Conservation (phyloP, 495 filamentous ascomycete genomes). For the Penicillium robsamsonii region DNA sequence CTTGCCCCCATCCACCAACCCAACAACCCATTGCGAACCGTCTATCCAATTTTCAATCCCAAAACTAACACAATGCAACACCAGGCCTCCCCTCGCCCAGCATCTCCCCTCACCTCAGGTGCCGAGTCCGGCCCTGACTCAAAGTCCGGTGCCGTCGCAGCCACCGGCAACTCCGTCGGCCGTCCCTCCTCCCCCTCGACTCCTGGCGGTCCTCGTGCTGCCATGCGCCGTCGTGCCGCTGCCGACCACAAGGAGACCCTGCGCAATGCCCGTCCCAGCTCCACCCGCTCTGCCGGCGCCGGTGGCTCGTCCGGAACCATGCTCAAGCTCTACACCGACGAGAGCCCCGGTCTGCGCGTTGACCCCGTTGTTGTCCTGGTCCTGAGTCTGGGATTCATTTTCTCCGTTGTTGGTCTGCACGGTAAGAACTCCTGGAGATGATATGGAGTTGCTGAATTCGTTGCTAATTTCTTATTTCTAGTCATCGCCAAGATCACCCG, state of each 20-base stretch:
- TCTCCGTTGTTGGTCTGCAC: slow-evolving; percentile 95
- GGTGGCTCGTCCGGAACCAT: slow-evolving; percentile 97
- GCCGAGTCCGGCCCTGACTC: slow-evolving; percentile 50
- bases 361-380: slow-evolving; percentile 96
- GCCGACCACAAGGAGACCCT: slow-evolving; percentile 94
- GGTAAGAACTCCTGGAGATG: slow-evolving; percentile 54
- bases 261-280: slow-evolving; percentile 84
- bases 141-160: slow-evolving; percentile 63
- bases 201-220: slow-evolving; percentile 93
- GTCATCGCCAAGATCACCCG: slow-evolving; percentile 96
- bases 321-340: slow-evolving; percentile 99
- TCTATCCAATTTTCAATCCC: slow-evolving; percentile 11
- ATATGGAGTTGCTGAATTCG: neutral
- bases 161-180: slow-evolving; percentile 62
- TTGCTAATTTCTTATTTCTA: slow-evolving; percentile 39
- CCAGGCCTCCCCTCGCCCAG: slow-evolving; percentile 47
- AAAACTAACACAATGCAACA: slow-evolving; percentile 8
- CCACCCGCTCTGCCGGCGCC: slow-evolving; percentile 88
- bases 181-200: slow-evolving; percentile 83
- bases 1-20: slow-evolving; percentile 2
- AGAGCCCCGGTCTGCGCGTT: slow-evolving; percentile 92
- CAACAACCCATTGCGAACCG: neutral
- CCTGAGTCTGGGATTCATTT: slow-evolving; percentile 93
- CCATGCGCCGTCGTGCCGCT: slow-evolving; percentile 87
- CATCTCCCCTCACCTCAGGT: slow-evolving; percentile 49